Base-by-base conservation (phyloP, 768 basidiomycete species). In the Tricholoma furcatifolium region DNA sequence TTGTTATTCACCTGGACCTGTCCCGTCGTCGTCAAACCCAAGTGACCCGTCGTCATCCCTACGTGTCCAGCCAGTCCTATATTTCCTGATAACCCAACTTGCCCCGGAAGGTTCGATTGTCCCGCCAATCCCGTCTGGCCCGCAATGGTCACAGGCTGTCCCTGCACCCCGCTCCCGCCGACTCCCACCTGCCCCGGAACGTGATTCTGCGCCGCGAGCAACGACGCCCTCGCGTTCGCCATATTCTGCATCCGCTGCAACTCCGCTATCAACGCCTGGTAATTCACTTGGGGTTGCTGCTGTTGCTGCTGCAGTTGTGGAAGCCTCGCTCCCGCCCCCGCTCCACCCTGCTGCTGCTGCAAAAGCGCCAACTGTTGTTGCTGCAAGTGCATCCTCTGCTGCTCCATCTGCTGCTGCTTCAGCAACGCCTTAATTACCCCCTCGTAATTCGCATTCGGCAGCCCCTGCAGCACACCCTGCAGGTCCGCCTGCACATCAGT, bases 371-470 rank as follows among this genome's bases (percentile, higher is more conserved):
- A 18, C 44, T 54, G 58, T 45, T 59, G 55, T 2, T 57, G 60
- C 39, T 58, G 58, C 38, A 50, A 52, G 50, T 60, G 47, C 34
- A 41, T 49, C 23, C 11, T 46, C 51, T 52, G 58, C 50, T 58
- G 57, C 6, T 59, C 61, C 32, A 56, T 49, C 38, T 58, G 58
- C 43, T 62, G 53, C 24, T 50, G 51, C 32, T 2, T 43, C 40
- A 62, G 35, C 41, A 74, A 55, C 2, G 67, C 68, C 51, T 67
- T 61, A 17, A 74, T 66, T 4, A 71, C 65, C 0, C 47, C 63
- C 27, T 62, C 60, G 54, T 73, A 75, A 56, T 72, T 63, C 20
- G 70, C 71, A 46, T 65, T 52, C 5, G 66, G 67, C 20, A 57
- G 54, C 2, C 65, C 68, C 43, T 70, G 60, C 21, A 70, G 48